Conservation (phyloP, 768 basidiomycete species). For the Mycena polygramma region DNA sequence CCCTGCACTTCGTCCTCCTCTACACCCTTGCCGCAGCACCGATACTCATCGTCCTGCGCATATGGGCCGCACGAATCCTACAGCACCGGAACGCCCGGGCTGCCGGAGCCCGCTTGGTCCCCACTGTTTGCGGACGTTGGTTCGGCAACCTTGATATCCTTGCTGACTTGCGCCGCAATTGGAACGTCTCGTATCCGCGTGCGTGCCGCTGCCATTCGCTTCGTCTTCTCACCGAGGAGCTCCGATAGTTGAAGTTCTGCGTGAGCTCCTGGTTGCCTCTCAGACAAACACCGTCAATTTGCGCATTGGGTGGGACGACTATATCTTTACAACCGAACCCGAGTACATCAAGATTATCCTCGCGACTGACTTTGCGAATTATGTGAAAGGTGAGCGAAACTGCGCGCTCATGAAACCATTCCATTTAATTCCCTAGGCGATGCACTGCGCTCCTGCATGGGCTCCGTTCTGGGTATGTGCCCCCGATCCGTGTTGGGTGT, state of each 20-base stretch:
- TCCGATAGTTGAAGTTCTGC: conserved; percentile 11
- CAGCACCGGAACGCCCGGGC: conserved; percentile 5
- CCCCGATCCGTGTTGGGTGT: too few relatives aligned
- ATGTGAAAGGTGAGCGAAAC: conserved; percentile 53
- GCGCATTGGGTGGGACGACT: conserved; percentile 27
- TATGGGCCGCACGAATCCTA: not conserved
- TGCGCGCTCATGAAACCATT: not conserved
- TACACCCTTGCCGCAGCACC: not conserved
- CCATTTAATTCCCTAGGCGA: too few relatives aligned
- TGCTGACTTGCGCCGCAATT: not conserved
- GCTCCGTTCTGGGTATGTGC: conserved; percentile 25
- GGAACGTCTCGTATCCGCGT: conserved; percentile 25
- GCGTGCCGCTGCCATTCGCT: not conserved
- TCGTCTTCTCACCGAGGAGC: not conserved
- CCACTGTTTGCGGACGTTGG: conserved; percentile 15
- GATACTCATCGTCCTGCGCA: not conserved
- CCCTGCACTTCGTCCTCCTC: not conserved
- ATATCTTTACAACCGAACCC: conserved; percentile 60
- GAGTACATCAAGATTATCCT: conserved; percentile 63
- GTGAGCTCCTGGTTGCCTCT: not conserved
- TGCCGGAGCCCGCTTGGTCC: conserved; percentile 10
- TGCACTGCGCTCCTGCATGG: conserved; percentile 18
- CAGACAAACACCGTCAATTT: conserved; percentile 7
- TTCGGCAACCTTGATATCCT: conserved; percentile 22
- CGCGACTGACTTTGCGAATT: conserved; percentile 61